A percentile compares a stretch with the other conserved stretches of the same genome.
Evolutionary conservation across 2,329 filamentous ascomycete species (phyloP).

Genomic region (Fusarium musae): DNA sequence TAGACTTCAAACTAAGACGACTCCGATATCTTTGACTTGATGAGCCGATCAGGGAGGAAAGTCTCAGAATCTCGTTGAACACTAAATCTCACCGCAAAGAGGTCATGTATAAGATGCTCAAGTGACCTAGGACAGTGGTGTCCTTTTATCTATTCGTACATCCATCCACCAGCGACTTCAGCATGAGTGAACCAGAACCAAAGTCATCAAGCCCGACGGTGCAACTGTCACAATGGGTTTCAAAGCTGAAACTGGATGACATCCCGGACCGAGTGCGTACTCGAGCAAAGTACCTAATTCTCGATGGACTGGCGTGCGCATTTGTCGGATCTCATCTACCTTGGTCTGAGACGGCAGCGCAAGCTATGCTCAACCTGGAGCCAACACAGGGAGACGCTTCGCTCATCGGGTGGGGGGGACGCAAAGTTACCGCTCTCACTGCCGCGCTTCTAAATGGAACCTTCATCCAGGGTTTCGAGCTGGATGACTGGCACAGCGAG

Average conservation of each 20-base stretch:
- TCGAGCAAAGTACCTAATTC: not conserved
- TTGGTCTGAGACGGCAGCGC: constrained; percentile 3
- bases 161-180: not conserved
- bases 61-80: not conserved
- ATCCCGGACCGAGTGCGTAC: not conserved
- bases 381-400: not conserved
- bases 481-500: constrained; percentile 9
- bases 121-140: not conserved
- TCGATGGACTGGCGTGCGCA: not conserved
- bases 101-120: not conserved
- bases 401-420: not conserved
- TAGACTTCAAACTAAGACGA: not conserved
- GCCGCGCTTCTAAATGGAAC: constrained; percentile 5
- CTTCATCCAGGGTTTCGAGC: constrained; percentile 8
- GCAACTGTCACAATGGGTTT: constrained; percentile 7
- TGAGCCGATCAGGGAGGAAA: not conserved
- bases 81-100: not conserved
- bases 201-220: not conserved
- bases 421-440: not conserved
- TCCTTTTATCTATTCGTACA: no score
- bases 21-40: not conserved
- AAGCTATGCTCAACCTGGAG: not conserved
- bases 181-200: not conserved
- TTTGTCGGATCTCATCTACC: constrained; percentile 5
- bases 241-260: not conserved